Base-by-base conservation (phyloP, 257 asterid species). In the Paraleonurus japonicus region DNA sequence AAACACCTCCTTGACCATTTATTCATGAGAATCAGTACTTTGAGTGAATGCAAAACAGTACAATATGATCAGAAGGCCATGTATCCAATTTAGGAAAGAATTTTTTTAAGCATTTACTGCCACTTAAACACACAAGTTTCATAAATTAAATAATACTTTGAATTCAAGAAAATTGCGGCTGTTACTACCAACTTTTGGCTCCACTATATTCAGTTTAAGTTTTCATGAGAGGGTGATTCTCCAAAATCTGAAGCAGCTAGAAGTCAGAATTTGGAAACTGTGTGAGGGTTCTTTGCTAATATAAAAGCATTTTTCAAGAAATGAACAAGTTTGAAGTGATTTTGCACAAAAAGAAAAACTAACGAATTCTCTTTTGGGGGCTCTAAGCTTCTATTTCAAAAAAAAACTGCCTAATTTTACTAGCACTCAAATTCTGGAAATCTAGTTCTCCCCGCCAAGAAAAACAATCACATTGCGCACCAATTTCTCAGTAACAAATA, bases 341-440 rank as follows among this genome's bases (percentile, higher is more conserved):
- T 48, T 48, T 48, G 23, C 23, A 48, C 23, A 13, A 5, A 5
- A 48, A 15, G 16, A 3, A 2, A 11, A 41, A 41, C 48, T 12
- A 2, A 3, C 3, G 50, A 12, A 41, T 12, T 12, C 50, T 12
- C 13, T 41, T 13, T 41, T 41, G 3, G 0, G 50, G 50, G 50
- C 50, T 41, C 50, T 41, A 13, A 41, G 17, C 17, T 41, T 41
- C 16, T 12, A 41, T 41, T 41, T 2, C 50, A 37, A 9, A n/a
- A n/a, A n/a, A n/a, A n/a, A 37, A 13, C 45, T 37, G 45, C 16
- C 48, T 41, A 11, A 2, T 41, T 41, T 37, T 11, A 41, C 3
- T 43, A 43, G 50, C 16, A 41, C 50, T 41, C 12, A 37, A 60
- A 61, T 28, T 20, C 26, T 24, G 69, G 61, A 76, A 76, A 62